Percentiles rank a stretch among this genome's conserved stretches.
These are phyloP conservation scores for Alternaria brassicicola DNA, from an alignment of 2,329 filamentous ascomycete species.

Conservation along the genomic window DNA sequence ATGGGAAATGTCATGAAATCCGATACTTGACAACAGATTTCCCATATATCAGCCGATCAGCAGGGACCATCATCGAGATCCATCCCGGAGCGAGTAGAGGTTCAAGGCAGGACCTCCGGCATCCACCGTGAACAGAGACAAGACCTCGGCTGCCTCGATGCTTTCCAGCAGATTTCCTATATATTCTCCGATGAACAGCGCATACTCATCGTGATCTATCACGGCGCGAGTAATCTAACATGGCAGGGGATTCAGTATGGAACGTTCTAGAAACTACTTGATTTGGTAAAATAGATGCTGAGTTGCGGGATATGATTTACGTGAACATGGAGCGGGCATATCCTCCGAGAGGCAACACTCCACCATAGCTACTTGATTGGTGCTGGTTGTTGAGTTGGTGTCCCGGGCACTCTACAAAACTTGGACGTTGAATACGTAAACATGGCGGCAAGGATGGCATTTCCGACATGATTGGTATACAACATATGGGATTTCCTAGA, in stretches of 20 bases:
- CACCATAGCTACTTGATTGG: not conserved
- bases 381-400: not conserved
- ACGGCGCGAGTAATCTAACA: too few species aligned
- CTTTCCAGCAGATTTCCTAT: not conserved
- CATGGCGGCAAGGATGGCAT: not conserved
- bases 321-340: not conserved
- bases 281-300: not conserved
- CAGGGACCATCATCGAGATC: not conserved
- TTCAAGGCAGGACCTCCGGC: not conserved
- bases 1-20: slow-evolving; percentile 12
- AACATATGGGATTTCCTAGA: too few species aligned
- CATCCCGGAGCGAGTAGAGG: not conserved
- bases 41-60: not conserved
- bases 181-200: not conserved
- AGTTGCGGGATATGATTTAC: not conserved
- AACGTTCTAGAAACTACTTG: not conserved
- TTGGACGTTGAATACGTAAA: not conserved
- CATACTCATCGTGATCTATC: not conserved
- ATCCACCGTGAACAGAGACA: not conserved
- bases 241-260: not conserved
- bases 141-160: not conserved
- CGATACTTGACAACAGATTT: not conserved
- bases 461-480: too few species aligned
- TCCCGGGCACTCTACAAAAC: not conserved
- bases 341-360: not conserved